Evolutionary conservation across 768 basidiomycete species (phyloP), one percentile per base, ranked within the genome.

Genomic region (Tulasnella sp.): DNA sequence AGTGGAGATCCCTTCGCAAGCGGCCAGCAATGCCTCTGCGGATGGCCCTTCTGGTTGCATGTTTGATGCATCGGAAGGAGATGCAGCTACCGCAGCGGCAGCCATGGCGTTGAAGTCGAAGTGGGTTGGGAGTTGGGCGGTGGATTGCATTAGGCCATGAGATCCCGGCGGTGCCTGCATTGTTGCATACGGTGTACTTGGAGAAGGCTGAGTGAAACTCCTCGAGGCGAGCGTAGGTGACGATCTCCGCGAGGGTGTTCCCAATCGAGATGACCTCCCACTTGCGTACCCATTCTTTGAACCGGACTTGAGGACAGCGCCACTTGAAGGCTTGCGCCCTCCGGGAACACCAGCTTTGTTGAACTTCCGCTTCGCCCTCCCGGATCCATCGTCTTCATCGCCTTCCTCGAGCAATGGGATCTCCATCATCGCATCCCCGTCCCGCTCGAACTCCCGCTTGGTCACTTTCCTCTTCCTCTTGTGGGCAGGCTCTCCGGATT

Each of bases 51-150:
- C 62, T 14, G 62, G 2, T 46, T 46, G 40, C 46, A 40, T 1
- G 76, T 62, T 77, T 27, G 76, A 39, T 21, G 34, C n/a, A 40
- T 77, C 76, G 27, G 39, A 18, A 36, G 76, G 58, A 24, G 76
- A 77, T 19, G 58, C 68, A 10, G 48, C 74, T n/a, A 9, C 46
- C 14, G n/a, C 36, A 18, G 58, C 27, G 24, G 76, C 76, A 27
- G 76, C 39, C 78, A 79, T 79, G n/a, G 72, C 78, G 34, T 79
- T 79, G 78, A 79, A 79, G 71, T 79, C 72, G 71, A 79, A 79
- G 14, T 46, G 4, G 5, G 46, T 58, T 9, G 76, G 44, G 24
- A 77, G 27, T 31, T 73, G 72, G 10, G 42, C 34, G 34, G 14
- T 19, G 18, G 72, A 46, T 74, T 74, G 72, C n/a, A 39, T 12